Evolutionary conservation across 83 land plant genomes (phyloP), one percentile per base, ranked within the genome.

Genomic region (Larix sibirica): DNA sequence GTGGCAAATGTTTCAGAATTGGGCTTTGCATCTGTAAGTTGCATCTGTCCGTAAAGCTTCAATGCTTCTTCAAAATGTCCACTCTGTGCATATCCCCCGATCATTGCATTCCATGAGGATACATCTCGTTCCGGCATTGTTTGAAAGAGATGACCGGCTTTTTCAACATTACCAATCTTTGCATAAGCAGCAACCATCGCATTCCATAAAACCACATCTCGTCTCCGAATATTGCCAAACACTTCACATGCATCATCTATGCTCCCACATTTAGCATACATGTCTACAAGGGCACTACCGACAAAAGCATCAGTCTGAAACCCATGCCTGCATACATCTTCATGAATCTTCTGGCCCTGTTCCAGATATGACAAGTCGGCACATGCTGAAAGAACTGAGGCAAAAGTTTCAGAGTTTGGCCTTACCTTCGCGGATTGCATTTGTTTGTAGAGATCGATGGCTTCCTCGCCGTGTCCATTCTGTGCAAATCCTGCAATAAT

Each of bases 401-500:
- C 31, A 6, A 74, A 28, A 74, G 77, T 74, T 9, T 28, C 36
- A 20, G 77, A 40, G 8, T 40, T 42, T 6, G 56, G 47, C 77
- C 40, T 47, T 8, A 74, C 54, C 7, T 36, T 40, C 8, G 10
- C 9, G 21, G 26, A 65, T 24, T 21, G 26, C 68, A 65, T 65
- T 65, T 65, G 26, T 65, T 65, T 65, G 60, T 83, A 76, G 7
- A 87, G 26, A 66, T 71, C 64, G 54, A 87, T 65, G 62, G 85
- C 88, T 42, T 6, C 85, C 90, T 36, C 77, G 16, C 61, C 36
- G 10, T 26, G 65, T n/a, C 87, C 87, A 42, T 67, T 73, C 61
- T 79, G 77, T 16, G 73, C 84, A 83, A 77, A 85, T 7, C 90
- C 90, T 7, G 87, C 54, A 65, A 88, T 78, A 83, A 85, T 85